Percentiles rank a stretch among this genome's conserved stretches.
Conservation (phyloP, 2,329 filamentous ascomycete genomes). For the Cercospora beticola region DNA sequence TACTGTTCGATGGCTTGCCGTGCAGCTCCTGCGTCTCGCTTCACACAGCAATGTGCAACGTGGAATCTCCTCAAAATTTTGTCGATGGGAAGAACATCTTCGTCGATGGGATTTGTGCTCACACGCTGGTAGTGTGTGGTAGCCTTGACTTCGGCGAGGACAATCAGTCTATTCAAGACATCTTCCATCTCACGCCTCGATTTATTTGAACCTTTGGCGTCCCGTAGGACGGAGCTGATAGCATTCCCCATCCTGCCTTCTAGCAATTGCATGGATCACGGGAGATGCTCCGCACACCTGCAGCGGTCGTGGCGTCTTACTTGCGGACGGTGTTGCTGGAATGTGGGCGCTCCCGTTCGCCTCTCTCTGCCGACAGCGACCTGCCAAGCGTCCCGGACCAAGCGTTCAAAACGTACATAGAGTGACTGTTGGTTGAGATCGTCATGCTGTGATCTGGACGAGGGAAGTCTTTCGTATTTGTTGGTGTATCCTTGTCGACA, state of each 20-base stretch:
- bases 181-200: slow-evolving; percentile 15
- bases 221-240: not conserved
- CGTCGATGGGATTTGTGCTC: slow-evolving; percentile 9
- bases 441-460: not conserved
- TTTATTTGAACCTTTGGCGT: not conserved
- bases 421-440: not conserved
- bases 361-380: not conserved
- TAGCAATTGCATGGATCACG: not conserved
- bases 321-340: not conserved
- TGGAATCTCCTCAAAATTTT: slow-evolving; percentile 14
- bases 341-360: not conserved
- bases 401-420: not conserved
- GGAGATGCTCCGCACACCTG: not conserved
- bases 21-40: slow-evolving; percentile 1
- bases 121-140: slow-evolving; percentile 9
- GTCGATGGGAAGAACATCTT: slow-evolving; percentile 11
- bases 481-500: not conserved
- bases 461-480: not conserved
- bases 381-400: not conserved
- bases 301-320: slow-evolving; percentile 1
- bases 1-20: slow-evolving; percentile 11
- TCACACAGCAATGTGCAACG: slow-evolving; percentile 15
- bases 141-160: slow-evolving; percentile 15
- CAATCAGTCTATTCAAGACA: slow-evolving; percentile 8
- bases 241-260: slow-evolving; percentile 4